Percentiles rank a stretch among this genome's conserved stretches.
Evolutionary conservation across 1,284 basidiomycete genomes (phyloP).

Genomic region (Hymenochaete sp.): DNA sequence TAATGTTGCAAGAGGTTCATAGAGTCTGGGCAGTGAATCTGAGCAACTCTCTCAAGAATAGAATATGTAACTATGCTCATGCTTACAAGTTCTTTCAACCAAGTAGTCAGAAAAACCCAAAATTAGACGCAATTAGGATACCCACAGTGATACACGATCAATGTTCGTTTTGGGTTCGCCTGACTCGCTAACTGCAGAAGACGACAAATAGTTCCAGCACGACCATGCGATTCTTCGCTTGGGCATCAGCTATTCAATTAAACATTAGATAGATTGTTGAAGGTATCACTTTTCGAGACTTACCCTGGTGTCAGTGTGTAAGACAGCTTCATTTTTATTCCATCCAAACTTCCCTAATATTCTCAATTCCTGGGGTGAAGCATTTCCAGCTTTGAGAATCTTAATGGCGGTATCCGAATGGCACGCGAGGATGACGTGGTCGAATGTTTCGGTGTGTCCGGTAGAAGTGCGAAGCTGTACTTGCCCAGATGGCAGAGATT

Average conservation of each 20-base stretch:
- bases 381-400: slow-evolving; percentile 44
- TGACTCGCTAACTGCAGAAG: slow-evolving; percentile 31
- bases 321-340: slow-evolving; percentile 60
- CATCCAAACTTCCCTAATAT: slow-evolving; percentile 57
- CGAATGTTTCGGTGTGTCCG: slow-evolving; percentile 42
- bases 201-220: slow-evolving; percentile 69
- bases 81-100: slow-evolving; percentile 36
- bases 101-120: slow-evolving; percentile 9
- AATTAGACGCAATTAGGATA: slow-evolving; percentile 14
- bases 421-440: slow-evolving; percentile 72
- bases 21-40: slow-evolving; percentile 38
- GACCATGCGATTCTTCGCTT: slow-evolving; percentile 53
- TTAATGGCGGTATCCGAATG: slow-evolving; percentile 63
- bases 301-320: slow-evolving; percentile 60
- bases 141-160: slow-evolving; percentile 59
- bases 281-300: slow-evolving; percentile 14
- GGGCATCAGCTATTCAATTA: slow-evolving; percentile 53
- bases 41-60: slow-evolving; percentile 1
- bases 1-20: slow-evolving; percentile 79
- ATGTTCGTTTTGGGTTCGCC: slow-evolving; percentile 40
- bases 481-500: slow-evolving; percentile 19
- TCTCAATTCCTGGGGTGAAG: slow-evolving; percentile 46
- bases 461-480: slow-evolving; percentile 37
- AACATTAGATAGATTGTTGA: background rate
- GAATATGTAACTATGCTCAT: background rate